Percentiles rank a stretch among this genome's conserved stretches.
Evolutionary conservation across 177 flowering plant genomes (phyloP).

Genomic region (Telopea speciosissima): DNA sequence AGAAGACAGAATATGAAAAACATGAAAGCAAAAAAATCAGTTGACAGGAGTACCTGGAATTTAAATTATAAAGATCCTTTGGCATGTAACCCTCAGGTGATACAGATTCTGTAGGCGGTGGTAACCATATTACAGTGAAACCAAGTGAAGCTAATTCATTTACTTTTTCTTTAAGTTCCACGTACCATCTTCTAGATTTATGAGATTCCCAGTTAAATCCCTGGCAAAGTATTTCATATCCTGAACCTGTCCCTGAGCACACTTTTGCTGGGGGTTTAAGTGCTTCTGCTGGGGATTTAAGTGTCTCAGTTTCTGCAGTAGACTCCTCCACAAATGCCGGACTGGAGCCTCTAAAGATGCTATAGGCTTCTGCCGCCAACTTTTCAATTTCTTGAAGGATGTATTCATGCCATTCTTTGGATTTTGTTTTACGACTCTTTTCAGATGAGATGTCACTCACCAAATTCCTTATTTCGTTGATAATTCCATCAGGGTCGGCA

Average conservation of each 20-base stretch:
- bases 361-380: conserved; percentile 98
- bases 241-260: conserved; percentile 83
- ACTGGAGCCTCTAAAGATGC: conserved; percentile 68
- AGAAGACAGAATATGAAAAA: neutral
- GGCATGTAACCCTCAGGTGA: conserved; percentile 99
- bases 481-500: conserved; percentile 64
- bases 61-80: conserved; percentile 77
- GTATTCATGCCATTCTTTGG: conserved; percentile 56
- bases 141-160: conserved; percentile 77
- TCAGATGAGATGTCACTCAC: conserved; percentile 68
- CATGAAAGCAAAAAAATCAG: neutral
- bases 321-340: conserved; percentile 48
- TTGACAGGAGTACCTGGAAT: conserved; percentile 65
- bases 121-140: conserved; percentile 81
- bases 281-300: conserved; percentile 33
- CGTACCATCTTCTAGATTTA: conserved; percentile 91
- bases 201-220: conserved; percentile 99
- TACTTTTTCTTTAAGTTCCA: conserved; percentile 65
- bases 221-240: conserved; percentile 90
- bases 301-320: conserved; percentile 31
- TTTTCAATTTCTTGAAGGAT: conserved; percentile 95
- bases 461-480: conserved; percentile 75
- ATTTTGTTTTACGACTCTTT: conserved; percentile 47
- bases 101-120: conserved; percentile 96
- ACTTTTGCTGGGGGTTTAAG: conserved; percentile 34